phyloP scores from a whole-genome alignment of 352 stramenopile genomes.

The Globisporangium takayamanum region DNA sequence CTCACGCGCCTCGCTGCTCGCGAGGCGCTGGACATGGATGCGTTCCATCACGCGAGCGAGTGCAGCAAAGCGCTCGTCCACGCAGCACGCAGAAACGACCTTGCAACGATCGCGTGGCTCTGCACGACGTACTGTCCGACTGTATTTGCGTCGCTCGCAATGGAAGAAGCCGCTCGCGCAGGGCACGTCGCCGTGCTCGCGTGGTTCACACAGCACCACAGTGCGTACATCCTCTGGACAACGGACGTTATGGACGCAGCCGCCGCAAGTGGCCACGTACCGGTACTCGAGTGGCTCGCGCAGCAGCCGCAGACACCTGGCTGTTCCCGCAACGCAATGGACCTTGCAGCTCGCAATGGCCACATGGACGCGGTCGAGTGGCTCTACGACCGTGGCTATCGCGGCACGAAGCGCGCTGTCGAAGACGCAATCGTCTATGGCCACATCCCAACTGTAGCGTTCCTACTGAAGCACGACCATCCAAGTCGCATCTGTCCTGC shows the following conservation, averaged over 20 bases:
- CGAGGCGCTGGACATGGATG: slow-evolving; percentile 1
- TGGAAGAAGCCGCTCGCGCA: slow-evolving; percentile 3
- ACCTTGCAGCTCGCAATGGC: background rate
- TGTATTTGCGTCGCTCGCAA: slow-evolving; percentile 1
- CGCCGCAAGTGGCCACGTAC: background rate
- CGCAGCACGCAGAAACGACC: background rate
- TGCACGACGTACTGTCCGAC: slow-evolving; percentile 5
- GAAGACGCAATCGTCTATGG: slow-evolving; percentile 5
- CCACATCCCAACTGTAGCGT: slow-evolving; percentile 4
- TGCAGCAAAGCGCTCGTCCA: slow-evolving; percentile 7
- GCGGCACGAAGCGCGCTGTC: slow-evolving; percentile 3
- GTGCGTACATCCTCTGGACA: slow-evolving; percentile 4
- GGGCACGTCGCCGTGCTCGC: slow-evolving; percentile 1
- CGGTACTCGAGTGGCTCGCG: slow-evolving; percentile 3
- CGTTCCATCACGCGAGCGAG: slow-evolving; percentile 1
- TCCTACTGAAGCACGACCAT: slow-evolving; percentile 1
- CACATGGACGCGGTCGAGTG: slow-evolving; percentile 1
- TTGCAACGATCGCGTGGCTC: slow-evolving; percentile 3
- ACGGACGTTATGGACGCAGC: slow-evolving; percentile 3
- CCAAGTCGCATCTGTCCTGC: slow-evolving; percentile 6
- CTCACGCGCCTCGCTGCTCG: background rate
- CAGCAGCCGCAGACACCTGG: background rate
- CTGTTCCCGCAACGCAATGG: slow-evolving; percentile 5
- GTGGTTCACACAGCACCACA: background rate
- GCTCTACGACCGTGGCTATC: background rate